phyloP scores from a whole-genome alignment of 805 yeast genomes.

The Candida pseudoglaebosa region DNA sequence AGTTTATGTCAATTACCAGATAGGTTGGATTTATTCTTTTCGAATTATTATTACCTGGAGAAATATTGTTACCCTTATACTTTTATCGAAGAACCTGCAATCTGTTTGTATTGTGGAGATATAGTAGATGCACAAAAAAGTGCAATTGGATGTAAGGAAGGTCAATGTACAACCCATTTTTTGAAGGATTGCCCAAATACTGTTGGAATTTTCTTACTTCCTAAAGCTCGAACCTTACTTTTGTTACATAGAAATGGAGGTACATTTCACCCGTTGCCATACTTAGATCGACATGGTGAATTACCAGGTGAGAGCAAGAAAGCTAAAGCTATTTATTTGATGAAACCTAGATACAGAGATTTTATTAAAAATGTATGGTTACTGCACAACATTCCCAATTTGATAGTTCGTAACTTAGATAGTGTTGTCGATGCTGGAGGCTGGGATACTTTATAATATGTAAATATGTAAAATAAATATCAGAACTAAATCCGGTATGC shows the following conservation, averaged over 20 bases:
- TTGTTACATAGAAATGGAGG: constrained; percentile 74
- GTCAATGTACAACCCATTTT: constrained; percentile 78
- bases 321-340: constrained; percentile 67
- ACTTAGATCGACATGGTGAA: constrained; percentile 83
- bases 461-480: not conserved
- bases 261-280: constrained; percentile 80
- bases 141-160: constrained; percentile 51
- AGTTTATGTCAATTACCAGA: constrained; percentile 61
- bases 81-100: constrained; percentile 65
- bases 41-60: constrained; percentile 48
- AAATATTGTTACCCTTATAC: constrained; percentile 35
- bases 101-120: constrained; percentile 79
- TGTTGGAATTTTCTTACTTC: constrained; percentile 69
- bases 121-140: constrained; percentile 63
- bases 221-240: constrained; percentile 62
- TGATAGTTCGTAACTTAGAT: constrained; percentile 76
- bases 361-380: constrained; percentile 70
- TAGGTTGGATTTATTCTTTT: constrained; percentile 65
- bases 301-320: constrained; percentile 68
- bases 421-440: constrained; percentile 85
- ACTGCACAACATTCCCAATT: constrained; percentile 71
- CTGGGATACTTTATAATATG: constrained; percentile 73
- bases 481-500: not conserved
- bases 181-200: constrained; percentile 58
- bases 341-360: constrained; percentile 57